Base-by-base conservation (phyloP, 495 filamentous ascomycete genomes). In the Oidiodendron maius region DNA sequence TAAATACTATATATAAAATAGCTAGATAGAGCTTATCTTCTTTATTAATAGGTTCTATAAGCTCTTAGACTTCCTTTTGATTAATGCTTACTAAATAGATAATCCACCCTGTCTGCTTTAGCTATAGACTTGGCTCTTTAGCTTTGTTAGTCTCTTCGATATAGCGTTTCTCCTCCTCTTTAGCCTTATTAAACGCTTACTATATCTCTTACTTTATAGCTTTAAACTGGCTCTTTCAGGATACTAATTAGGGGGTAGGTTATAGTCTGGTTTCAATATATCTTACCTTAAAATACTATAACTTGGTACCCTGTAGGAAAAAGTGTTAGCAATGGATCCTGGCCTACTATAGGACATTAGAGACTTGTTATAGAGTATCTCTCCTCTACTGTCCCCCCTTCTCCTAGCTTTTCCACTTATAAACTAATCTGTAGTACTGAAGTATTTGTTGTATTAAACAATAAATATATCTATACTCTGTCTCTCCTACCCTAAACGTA, bases 1-100 rank as follows among this genome's bases (percentile, higher is more conserved):
- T 16, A 16, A 45, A 45, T 45, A 16, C 42, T 18, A n/a, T 45
- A 16, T 34, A 30, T 30, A 45, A 45, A 30, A 45, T 45, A 15
- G 22, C 23, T 21, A 45, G 34, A 28, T 45, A 15, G 21, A 21
- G 42, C 22, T 45, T 16, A 9, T 45, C 42, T 30, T 45, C 23
- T 18, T 30, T 18, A 15, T 45, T 18, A 30, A 45, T 18, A 16
- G 42, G 42, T 45, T 28, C 15, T 8, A 45, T 16, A 28, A 30
- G 34, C 23, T 30, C 42, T 30, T 45, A 16, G n/a, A 45, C 17
- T 18, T 45, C 42, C 42, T 45, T 45, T 30, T 18, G 24, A 20
- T 45, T 26, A 10, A 45, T 30, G 18, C 26, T 34, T 11, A 26
- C 24, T 15, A 45, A 45, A 45, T 45, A 16, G 9, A 21, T 10